Evolutionary conservation across 257 asterid species (phyloP), one percentile per base, ranked within the genome.

Genomic region (Ophiorrhiza pumila): DNA sequence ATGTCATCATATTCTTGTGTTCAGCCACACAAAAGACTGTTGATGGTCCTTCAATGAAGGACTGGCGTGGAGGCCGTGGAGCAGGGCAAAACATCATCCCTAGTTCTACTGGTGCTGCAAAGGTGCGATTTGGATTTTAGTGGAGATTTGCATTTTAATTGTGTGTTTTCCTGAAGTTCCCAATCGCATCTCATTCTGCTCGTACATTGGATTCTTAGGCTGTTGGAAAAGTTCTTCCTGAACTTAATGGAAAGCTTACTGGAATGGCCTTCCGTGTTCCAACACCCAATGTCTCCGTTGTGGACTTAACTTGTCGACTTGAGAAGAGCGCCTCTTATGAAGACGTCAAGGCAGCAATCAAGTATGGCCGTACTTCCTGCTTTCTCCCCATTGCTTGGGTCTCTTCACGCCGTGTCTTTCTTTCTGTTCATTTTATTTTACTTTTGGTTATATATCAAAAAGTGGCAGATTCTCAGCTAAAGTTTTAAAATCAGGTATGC

Each of bases 201-300:
- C 60, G 74, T 29, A 34, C 47, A 55, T 62, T 64, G 55, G 65
- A 74, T 74, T 77, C 78, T 56, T 73, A 95, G 99, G 99, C 98
- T 76, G 98, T 95, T 47, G 99, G 99, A 74, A 92, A 92, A 80
- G 99, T 95, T 82, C 97, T 95, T 65, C 99, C 99, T 55, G 98
- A 87, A 80, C 96, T 95, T 55, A 95, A 95, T 55, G 98, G 98
- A 17, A 92, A 90, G 83, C 97, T 95, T 80, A 92, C 97, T 20
- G 99, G 99, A 74, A 95, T 95, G 98, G 99, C 99, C 14, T 95
- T 95, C 86, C 98, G 99, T 77, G 97, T 95, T 42, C 99, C 99
- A 18, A 95, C 98, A 11, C 91, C 98, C 71, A 92, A 95, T 82
- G 98, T 95, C 32, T 92, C 98, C 66, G 99, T 95, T 68, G 99